phyloP scores from a whole-genome alignment of 2,329 filamentous ascomycete species.

The Monosporascus sp. region DNA sequence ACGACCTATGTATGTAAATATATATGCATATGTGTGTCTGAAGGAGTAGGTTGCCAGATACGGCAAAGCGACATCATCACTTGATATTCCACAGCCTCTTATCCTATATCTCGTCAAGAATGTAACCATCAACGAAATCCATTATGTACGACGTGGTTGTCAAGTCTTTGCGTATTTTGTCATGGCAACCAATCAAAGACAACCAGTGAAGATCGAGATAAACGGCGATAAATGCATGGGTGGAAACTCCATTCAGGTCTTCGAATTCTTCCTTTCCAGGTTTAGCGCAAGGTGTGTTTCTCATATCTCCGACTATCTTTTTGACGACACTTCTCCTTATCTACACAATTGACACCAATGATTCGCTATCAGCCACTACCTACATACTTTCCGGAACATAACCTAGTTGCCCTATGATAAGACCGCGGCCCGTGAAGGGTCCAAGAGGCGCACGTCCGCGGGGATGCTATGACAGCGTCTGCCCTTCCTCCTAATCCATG shows the following conservation, averaged over 20 bases:
- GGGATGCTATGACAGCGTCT: too few relatives aligned
- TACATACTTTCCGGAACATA: not conserved
- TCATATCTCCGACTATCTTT: conserved; percentile 19
- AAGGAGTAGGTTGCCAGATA: too few relatives aligned
- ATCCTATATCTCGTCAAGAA: not conserved
- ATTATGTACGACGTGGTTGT: not conserved
- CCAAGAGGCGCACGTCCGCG: too few relatives aligned
- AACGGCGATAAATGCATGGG: not conserved
- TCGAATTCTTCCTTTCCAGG: not conserved
- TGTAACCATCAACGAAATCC: not conserved
- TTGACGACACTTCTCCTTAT: not conserved
- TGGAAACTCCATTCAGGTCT: not conserved
- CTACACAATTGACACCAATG: not conserved
- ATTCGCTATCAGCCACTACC: not conserved
- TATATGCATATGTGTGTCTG: too few relatives aligned
- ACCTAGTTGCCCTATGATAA: not conserved
- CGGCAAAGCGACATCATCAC: too few relatives aligned
- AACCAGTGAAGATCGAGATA: not conserved
- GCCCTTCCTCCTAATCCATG: too few relatives aligned
- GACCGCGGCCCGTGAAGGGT: not conserved
- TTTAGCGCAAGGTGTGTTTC: conserved; percentile 9
- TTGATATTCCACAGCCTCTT: too few relatives aligned
- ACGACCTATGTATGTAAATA: too few relatives aligned
- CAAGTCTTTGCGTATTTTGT: not conserved
- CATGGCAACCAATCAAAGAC: not conserved